phyloP scores from a whole-genome alignment of 202 grass and related monocot species.

The Setaria viridis region DNA sequence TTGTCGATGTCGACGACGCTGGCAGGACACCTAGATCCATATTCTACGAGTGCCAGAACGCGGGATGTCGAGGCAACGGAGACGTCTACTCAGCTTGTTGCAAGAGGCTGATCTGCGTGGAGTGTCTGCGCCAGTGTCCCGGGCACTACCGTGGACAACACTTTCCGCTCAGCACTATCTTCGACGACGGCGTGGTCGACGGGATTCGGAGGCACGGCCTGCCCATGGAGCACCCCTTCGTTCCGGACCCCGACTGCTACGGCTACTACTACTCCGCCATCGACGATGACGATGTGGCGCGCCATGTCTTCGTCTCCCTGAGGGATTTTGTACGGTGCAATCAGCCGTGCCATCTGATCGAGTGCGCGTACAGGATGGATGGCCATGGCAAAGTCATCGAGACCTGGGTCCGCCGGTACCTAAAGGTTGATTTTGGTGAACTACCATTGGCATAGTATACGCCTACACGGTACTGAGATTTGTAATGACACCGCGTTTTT shows the following conservation, averaged over 20 bases:
- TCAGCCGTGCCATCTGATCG: not conserved
- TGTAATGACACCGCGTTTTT: no score
- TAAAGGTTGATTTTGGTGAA: not conserved
- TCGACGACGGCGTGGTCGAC: not conserved
- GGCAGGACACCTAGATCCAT: not conserved
- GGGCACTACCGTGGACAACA: not conserved
- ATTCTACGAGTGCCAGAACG: not conserved
- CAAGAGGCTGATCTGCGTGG: not conserved
- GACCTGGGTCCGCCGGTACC: constrained; percentile 2
- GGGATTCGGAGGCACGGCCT: not conserved
- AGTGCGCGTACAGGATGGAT: constrained; percentile 31
- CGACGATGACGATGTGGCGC: not conserved
- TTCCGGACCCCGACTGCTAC: constrained; percentile 26
- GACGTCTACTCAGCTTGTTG: constrained; percentile 2
- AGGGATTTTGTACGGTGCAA: not conserved
- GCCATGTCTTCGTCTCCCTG: constrained; percentile 17
- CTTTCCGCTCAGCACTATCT: not conserved
- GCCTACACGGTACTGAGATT: no score
- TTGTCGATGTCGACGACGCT: no score
- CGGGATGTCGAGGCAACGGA: not conserved
- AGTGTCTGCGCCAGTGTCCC: not conserved
- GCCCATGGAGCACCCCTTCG: constrained; percentile 1
- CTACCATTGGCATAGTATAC: not conserved
- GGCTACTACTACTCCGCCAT: constrained; percentile 16
- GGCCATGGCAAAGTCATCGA: not conserved